These are phyloP conservation scores for Exophiala lecanii-corni DNA, from an alignment of 2,329 filamentous ascomycete genomes.

Conservation along the genomic window DNA sequence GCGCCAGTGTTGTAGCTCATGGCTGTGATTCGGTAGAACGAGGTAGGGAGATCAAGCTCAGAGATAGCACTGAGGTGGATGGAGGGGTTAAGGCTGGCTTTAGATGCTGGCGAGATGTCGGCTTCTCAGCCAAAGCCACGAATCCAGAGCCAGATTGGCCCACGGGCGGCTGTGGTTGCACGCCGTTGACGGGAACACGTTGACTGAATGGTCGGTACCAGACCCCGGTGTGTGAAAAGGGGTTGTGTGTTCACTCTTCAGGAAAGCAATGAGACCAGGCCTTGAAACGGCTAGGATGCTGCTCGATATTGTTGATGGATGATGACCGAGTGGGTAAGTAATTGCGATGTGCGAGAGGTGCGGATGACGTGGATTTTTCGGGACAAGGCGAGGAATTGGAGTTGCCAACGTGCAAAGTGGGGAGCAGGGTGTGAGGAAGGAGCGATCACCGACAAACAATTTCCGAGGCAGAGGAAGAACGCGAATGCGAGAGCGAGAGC, in stretches of 20 bases:
- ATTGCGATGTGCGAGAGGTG: too few species aligned
- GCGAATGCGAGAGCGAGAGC: too few species aligned
- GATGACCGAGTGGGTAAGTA: too few species aligned
- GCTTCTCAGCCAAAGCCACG: neutral
- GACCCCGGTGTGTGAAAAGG: neutral
- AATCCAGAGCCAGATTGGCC: neutral
- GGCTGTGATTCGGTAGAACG: slow-evolving; percentile 1
- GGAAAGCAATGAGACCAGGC: too few species aligned
- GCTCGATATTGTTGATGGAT: too few species aligned
- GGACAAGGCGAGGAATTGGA: slow-evolving; percentile 6
- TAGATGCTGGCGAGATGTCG: too few species aligned
- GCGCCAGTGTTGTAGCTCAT: slow-evolving; percentile 41
- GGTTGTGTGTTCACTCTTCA: neutral
- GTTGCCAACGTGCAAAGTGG: slow-evolving; percentile 6
- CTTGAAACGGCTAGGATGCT: too few species aligned
- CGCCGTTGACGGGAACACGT: neutral
- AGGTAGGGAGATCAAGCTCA: neutral
- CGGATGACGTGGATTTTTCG: too few species aligned
- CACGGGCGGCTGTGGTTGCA: neutral
- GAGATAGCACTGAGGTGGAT: neutral
- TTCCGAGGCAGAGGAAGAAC: slow-evolving; percentile 7
- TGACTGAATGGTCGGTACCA: neutral
- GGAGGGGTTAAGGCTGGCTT: too few species aligned
- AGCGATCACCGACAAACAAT: slow-evolving; percentile 16
- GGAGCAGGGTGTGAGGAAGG: slow-evolving; percentile 3